Conservation (phyloP, 1,284 basidiomycete species). For the Pisolithus thermaeus region DNA sequence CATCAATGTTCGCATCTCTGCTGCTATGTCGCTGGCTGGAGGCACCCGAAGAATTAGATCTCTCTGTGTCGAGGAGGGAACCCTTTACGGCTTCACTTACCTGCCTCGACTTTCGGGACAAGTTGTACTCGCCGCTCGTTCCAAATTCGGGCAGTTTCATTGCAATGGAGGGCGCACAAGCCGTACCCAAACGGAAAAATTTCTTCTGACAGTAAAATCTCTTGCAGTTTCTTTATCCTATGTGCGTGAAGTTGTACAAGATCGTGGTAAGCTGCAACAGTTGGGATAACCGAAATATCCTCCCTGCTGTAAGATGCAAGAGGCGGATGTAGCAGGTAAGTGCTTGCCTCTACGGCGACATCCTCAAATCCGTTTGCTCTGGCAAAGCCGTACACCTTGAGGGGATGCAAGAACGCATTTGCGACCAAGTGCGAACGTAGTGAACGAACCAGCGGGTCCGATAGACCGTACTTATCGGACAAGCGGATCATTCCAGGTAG, state of each 20-base stretch:
- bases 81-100: slow-evolving; percentile 29
- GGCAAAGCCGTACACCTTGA: slow-evolving; percentile 55
- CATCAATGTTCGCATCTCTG: slow-evolving; percentile 49
- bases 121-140: slow-evolving; percentile 37
- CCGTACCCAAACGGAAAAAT: slow-evolving; percentile 69
- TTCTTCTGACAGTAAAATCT: slow-evolving; percentile 46
- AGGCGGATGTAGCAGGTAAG: slow-evolving; percentile 46
- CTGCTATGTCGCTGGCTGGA: slow-evolving; percentile 55
- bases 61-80: neutral
- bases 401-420: slow-evolving; percentile 43
- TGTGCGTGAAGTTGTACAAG: slow-evolving; percentile 50
- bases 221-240: slow-evolving; percentile 44
- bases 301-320: slow-evolving; percentile 46
- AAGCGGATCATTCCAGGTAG: slow-evolving; percentile 47
- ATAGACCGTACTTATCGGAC: slow-evolving; percentile 58
- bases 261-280: slow-evolving; percentile 53
- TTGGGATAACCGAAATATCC: slow-evolving; percentile 49
- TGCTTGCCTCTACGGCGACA: slow-evolving; percentile 50
- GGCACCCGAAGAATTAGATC: slow-evolving; percentile 2
- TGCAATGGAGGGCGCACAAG: slow-evolving; percentile 43
- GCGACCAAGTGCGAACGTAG: slow-evolving; percentile 50
- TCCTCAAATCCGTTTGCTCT: slow-evolving; percentile 33
- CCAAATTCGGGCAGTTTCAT: slow-evolving; percentile 42
- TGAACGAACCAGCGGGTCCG: slow-evolving; percentile 33
- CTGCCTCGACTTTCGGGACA: slow-evolving; percentile 42